phyloP scores from a whole-genome alignment of 371 early-diverging fungal genomes.

The Rhizopus sp. region DNA sequence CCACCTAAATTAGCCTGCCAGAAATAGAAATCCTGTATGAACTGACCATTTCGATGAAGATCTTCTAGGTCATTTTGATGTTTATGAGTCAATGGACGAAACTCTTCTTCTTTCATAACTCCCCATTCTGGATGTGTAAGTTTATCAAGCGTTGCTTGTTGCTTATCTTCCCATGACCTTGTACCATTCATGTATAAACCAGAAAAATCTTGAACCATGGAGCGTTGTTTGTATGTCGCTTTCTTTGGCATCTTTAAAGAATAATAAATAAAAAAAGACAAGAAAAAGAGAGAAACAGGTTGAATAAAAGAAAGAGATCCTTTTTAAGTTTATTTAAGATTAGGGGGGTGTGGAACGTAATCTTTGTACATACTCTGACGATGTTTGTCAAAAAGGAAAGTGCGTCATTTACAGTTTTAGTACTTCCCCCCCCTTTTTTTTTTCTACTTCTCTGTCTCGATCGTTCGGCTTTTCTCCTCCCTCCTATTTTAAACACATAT shows the following conservation, averaged over 20 bases:
- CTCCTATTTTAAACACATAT: too few relatives aligned
- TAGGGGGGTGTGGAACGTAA: background rate
- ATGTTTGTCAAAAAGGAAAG: slow-evolving; percentile 2
- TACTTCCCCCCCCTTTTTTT: background rate
- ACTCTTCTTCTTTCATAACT: slow-evolving; percentile 46
- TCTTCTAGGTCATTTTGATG: slow-evolving; percentile 50
- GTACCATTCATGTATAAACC: background rate
- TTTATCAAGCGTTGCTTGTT: background rate
- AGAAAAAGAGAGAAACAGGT: background rate
- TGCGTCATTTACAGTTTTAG: background rate
- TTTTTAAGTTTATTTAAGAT: slow-evolving; percentile 1
- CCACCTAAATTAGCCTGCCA: slow-evolving; percentile 57
- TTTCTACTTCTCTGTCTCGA: background rate
- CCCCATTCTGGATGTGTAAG: slow-evolving; percentile 46
- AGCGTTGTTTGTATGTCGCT: slow-evolving; percentile 1
- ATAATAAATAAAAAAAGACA: background rate
- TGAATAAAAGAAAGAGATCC: background rate
- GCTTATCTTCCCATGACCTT: slow-evolving; percentile 4
- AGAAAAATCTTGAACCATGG: slow-evolving; percentile 4
- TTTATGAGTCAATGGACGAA: slow-evolving; percentile 47
- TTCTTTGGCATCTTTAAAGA: slow-evolving; percentile 1
- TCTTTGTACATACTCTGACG: background rate
- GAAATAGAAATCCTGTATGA: slow-evolving; percentile 49
- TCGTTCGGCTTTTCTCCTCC: too few relatives aligned
- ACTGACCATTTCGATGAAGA: slow-evolving; percentile 24